Evolutionary conservation across 352 stramenopile species (phyloP).

Genomic region (Phytophthora hybrid): DNA sequence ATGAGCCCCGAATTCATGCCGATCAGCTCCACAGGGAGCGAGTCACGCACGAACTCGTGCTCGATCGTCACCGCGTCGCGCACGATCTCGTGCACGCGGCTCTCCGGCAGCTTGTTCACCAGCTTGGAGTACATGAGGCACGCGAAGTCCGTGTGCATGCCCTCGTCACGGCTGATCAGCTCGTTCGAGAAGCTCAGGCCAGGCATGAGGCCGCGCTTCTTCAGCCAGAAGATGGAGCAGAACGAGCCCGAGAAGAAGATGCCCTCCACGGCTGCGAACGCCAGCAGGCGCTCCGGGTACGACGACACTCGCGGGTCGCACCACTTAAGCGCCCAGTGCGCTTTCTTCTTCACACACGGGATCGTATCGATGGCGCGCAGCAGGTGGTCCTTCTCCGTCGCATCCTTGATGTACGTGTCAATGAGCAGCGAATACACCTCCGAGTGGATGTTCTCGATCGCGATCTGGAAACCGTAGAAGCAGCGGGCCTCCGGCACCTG

Average conservation of each 20-base stretch:
- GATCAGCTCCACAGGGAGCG: constrained; percentile 98
- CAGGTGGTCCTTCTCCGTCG: constrained; percentile 93
- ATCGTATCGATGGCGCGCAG: constrained; percentile 98
- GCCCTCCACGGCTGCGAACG: constrained; percentile 98
- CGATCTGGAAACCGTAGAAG: constrained; percentile 99
- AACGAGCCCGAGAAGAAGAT: constrained; percentile 99
- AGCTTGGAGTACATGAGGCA: constrained; percentile 99
- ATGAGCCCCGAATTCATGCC: constrained; percentile 99
- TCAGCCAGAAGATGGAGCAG: constrained; percentile 99
- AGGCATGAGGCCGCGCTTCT: constrained; percentile 99
- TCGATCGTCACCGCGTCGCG: constrained; percentile 97
- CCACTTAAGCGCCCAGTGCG: constrained; percentile 79
- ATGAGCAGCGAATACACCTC: constrained; percentile 99
- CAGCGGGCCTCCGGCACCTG: constrained; percentile 97
- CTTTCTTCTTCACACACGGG: constrained; percentile 98
- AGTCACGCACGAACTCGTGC: constrained; percentile 98
- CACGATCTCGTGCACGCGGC: constrained; percentile 96
- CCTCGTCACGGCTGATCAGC: constrained; percentile 98
- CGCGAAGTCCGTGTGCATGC: constrained; percentile 99
- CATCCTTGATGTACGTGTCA: constrained; percentile 99
- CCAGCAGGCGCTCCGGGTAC: constrained; percentile 97
- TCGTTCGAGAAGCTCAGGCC: constrained; percentile 99
- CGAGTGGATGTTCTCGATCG: constrained; percentile 99
- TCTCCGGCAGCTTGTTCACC: constrained; percentile 95
- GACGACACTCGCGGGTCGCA: constrained; percentile 93